Evolutionary conservation across 2,329 filamentous ascomycete species (phyloP).

Genomic region (Daldinia sp.): DNA sequence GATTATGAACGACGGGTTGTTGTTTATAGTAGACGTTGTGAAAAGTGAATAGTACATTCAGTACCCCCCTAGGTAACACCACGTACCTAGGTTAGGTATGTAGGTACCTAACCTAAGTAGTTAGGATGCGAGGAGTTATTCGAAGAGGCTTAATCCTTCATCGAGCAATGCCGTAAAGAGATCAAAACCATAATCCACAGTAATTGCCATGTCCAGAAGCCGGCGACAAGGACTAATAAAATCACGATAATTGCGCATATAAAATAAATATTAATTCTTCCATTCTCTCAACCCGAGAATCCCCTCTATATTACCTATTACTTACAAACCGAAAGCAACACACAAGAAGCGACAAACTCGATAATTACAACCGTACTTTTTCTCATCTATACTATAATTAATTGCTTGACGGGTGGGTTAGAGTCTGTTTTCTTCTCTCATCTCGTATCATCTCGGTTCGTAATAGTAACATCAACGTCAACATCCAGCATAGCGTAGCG

Average conservation of each 20-base stretch:
- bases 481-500: not conserved
- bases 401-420: not conserved
- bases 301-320: not conserved
- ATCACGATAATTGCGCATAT: not conserved
- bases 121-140: too few relatives aligned
- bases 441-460: not conserved
- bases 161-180: too few relatives aligned
- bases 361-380: constrained; percentile 3
- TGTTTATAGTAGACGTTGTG: too few relatives aligned
- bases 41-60: too few relatives aligned
- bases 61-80: too few relatives aligned
- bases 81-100: too few relatives aligned
- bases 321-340: not conserved
- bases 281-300: not conserved
- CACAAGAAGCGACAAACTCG: not conserved
- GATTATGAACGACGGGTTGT: too few relatives aligned
- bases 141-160: too few relatives aligned
- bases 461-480: not conserved
- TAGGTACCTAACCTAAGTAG: too few relatives aligned
- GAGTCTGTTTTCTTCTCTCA: not conserved
- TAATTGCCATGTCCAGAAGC: too few relatives aligned
- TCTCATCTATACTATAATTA: constrained; percentile 5
- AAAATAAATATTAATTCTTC: not conserved
- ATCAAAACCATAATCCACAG: too few relatives aligned
- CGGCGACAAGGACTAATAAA: not conserved